phyloP scores from a whole-genome alignment of 2,329 filamentous ascomycete genomes.

The Clarireedia homoeocarpa region DNA sequence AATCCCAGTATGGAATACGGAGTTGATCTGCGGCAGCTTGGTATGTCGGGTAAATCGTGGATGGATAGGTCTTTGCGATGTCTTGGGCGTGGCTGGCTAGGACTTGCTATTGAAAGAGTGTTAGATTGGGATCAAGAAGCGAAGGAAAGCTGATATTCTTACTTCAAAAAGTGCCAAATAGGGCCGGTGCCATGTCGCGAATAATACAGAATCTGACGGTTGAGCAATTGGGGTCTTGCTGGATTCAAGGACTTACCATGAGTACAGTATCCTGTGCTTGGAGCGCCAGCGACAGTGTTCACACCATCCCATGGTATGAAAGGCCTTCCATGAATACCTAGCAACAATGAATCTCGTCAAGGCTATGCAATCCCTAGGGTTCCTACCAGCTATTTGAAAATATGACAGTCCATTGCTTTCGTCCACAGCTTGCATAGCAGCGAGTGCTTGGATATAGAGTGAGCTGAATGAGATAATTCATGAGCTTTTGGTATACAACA shows the following conservation, averaged over 20 bases:
- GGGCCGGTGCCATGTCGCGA: constrained; percentile 45
- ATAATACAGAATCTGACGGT: constrained; percentile 19
- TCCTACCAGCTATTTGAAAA: constrained; percentile 21
- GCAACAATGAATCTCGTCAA: neutral
- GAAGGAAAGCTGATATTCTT: constrained; percentile 9
- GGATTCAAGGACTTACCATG: constrained; percentile 15
- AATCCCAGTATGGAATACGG: constrained; percentile 43
- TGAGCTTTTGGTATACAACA: neutral
- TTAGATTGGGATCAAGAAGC: too few species aligned
- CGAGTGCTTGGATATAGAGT: constrained; percentile 14
- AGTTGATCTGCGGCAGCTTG: constrained; percentile 33
- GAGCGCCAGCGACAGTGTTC: constrained; percentile 6
- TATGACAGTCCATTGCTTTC: constrained; percentile 18
- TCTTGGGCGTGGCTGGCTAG: constrained; percentile 39
- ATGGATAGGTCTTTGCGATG: constrained; percentile 33
- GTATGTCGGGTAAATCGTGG: constrained; percentile 37
- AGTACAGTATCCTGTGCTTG: constrained; percentile 25
- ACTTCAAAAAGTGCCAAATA: constrained; percentile 49
- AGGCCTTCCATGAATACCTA: constrained; percentile 21
- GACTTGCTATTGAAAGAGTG: constrained; percentile 37
- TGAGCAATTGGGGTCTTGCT: neutral
- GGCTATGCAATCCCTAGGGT: too few species aligned
- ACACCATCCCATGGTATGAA: constrained; percentile 23
- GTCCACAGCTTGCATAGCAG: constrained; percentile 17
- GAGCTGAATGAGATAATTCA: constrained; percentile 10